phyloP scores from a whole-genome alignment of 2,329 filamentous ascomycete genomes.

The Periconia sp. region DNA sequence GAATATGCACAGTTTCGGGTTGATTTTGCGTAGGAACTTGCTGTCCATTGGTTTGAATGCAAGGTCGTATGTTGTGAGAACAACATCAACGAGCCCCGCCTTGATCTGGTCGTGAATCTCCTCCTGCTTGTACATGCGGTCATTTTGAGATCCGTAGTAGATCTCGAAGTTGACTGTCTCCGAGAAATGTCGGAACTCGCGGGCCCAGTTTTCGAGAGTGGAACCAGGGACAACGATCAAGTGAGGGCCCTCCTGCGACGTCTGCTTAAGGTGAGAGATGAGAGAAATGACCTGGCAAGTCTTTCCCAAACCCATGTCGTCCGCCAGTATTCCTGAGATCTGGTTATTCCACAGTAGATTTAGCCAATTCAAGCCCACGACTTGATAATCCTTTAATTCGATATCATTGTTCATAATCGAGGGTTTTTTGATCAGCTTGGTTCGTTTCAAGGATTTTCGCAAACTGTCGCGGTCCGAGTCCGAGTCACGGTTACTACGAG shows the following conservation, averaged over 20 bases:
- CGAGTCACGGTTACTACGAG: conserved; percentile 43
- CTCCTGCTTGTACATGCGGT: conserved; percentile 68
- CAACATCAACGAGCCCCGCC: conserved; percentile 61
- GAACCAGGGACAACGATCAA: conserved; percentile 90
- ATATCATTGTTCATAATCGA: conserved; percentile 74
- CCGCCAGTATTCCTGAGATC: conserved; percentile 87
- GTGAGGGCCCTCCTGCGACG: conserved; percentile 69
- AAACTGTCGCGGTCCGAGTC: conserved; percentile 53
- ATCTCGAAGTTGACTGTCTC: conserved; percentile 71
- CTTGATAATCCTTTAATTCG: conserved; percentile 86
- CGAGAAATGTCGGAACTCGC: conserved; percentile 86
- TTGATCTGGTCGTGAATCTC: conserved; percentile 65
- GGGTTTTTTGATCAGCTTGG: conserved; percentile 66
- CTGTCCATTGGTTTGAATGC: conserved; percentile 62
- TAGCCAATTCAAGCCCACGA: conserved; percentile 95
- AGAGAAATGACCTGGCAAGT: conserved; percentile 96
- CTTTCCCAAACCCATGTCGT: conserved; percentile 95
- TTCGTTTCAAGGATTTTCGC: conserved; percentile 39
- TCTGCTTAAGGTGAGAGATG: conserved; percentile 77
- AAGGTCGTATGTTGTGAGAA: conserved; percentile 73
- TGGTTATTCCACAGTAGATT: conserved; percentile 76
- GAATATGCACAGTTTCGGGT: conserved; percentile 68
- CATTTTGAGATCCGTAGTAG: conserved; percentile 70
- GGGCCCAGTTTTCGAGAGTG: conserved; percentile 93
- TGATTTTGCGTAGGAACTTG: conserved; percentile 62